phyloP scores from a whole-genome alignment of 129 eudicot genomes.

The Arctium lappa region DNA sequence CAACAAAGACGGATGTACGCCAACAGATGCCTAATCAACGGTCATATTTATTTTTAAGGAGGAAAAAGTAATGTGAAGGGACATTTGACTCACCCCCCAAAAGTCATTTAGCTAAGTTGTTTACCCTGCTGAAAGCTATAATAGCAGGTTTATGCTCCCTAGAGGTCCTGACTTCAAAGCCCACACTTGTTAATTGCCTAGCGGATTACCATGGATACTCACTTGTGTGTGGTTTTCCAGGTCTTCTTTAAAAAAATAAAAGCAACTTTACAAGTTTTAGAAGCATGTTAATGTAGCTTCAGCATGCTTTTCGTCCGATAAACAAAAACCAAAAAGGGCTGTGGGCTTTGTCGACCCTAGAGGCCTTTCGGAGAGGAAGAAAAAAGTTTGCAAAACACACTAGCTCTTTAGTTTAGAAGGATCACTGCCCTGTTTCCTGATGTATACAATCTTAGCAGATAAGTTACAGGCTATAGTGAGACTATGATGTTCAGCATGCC shows the following conservation, averaged over 20 bases:
- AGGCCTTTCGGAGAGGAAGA: not conserved
- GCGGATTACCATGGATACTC: not conserved
- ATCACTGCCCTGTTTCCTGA: constrained; percentile 4
- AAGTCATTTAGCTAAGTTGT: not conserved
- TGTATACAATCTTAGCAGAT: not conserved
- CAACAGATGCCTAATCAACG: not conserved
- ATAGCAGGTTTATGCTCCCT: not conserved
- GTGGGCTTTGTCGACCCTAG: not conserved
- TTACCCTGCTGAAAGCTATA: not conserved
- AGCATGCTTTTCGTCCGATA: not conserved
- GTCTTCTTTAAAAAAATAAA: not conserved
- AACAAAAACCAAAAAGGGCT: not conserved
- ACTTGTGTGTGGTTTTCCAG: not conserved
- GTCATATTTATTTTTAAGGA: not conserved
- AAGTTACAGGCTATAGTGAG: not conserved
- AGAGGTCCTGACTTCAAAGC: constrained; percentile 12
- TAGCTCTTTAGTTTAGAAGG: not conserved
- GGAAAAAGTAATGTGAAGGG: not conserved
- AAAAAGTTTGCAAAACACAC: not conserved
- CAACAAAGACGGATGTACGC: not conserved
- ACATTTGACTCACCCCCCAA: not conserved
- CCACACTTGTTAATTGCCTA: not conserved
- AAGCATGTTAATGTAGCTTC: not conserved
- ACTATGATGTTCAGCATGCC: constrained; percentile 16
- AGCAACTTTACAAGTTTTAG: not conserved